phyloP scores from a whole-genome alignment of 768 basidiomycete genomes.

The Leccinum subgranulosum region DNA sequence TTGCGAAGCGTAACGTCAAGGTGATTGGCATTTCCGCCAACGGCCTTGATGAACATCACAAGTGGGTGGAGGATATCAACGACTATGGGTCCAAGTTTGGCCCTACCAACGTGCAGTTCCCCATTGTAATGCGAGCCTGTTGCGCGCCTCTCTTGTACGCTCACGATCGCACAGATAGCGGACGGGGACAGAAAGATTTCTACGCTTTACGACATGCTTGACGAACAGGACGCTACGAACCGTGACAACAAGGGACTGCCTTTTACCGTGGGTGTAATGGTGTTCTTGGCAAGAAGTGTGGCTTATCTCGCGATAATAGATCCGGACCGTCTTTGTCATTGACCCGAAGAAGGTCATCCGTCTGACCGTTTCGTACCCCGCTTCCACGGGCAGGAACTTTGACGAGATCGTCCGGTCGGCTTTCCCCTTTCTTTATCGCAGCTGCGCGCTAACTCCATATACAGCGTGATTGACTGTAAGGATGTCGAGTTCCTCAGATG shows the following conservation, averaged over 20 bases:
- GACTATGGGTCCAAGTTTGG: constrained; percentile 66
- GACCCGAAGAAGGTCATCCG: constrained; percentile 97
- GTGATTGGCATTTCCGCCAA: constrained; percentile 94
- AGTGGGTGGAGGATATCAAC: constrained; percentile 89
- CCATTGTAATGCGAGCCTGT: constrained; percentile 57
- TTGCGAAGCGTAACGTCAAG: constrained; percentile 85
- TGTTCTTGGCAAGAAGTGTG: background rate
- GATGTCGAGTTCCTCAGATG: constrained; percentile 22
- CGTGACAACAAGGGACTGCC: constrained; percentile 83
- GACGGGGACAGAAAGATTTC: constrained; percentile 86
- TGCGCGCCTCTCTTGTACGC: background rate
- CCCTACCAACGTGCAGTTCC: constrained; percentile 81
- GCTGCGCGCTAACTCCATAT: constrained; percentile 7
- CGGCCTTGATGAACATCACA: constrained; percentile 74
- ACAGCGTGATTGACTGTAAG: constrained; percentile 71
- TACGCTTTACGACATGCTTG: constrained; percentile 92
- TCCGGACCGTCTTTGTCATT: constrained; percentile 96
- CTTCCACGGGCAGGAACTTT: constrained; percentile 94
- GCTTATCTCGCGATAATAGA: constrained; percentile 37
- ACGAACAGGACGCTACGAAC: constrained; percentile 92
- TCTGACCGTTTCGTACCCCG: constrained; percentile 87
- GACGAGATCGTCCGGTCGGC: constrained; percentile 59
- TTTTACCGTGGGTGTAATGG: constrained; percentile 62
- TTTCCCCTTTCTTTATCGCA: background rate
- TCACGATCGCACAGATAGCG: constrained; percentile 62